Conservation (phyloP, 2,329 filamentous ascomycete genomes). For the Aureobasidium sp. region DNA sequence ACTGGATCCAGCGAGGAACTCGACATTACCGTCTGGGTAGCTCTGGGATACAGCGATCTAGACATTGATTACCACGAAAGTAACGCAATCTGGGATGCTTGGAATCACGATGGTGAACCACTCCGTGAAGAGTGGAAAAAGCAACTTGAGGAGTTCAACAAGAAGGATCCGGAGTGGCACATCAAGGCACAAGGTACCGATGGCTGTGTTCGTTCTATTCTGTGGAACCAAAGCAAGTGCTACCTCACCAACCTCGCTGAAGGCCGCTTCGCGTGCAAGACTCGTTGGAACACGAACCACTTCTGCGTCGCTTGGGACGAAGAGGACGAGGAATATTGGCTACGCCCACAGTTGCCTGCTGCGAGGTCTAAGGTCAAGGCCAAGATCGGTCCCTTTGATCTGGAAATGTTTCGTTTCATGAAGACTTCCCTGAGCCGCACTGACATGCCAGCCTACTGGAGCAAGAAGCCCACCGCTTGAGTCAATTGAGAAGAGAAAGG, state of each 20-base stretch:
- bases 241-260: background rate
- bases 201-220: slow-evolving; percentile 6
- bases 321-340: background rate
- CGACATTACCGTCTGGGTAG: background rate
- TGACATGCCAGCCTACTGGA: slow-evolving; percentile 8
- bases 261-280: background rate
- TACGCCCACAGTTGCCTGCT: slow-evolving; percentile 1
- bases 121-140: background rate
- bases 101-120: background rate
- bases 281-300: slow-evolving; percentile 13
- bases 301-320: slow-evolving; percentile 8
- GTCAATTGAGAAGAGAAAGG: too few relatives aligned
- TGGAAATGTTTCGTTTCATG: slow-evolving; percentile 5
- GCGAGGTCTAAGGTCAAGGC: slow-evolving; percentile 2
- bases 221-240: slow-evolving; percentile 3
- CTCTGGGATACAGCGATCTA: background rate
- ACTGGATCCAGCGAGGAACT: background rate
- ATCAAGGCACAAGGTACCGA: background rate
- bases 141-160: slow-evolving; percentile 15
- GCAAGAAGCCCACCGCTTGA: background rate
- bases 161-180: slow-evolving; percentile 6
- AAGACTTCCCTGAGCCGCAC: background rate
- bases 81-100: background rate
- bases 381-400: background rate
- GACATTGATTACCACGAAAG: background rate